Conservation (phyloP, 1,284 basidiomycete species). For the Cryptococcus deneoformans region DNA sequence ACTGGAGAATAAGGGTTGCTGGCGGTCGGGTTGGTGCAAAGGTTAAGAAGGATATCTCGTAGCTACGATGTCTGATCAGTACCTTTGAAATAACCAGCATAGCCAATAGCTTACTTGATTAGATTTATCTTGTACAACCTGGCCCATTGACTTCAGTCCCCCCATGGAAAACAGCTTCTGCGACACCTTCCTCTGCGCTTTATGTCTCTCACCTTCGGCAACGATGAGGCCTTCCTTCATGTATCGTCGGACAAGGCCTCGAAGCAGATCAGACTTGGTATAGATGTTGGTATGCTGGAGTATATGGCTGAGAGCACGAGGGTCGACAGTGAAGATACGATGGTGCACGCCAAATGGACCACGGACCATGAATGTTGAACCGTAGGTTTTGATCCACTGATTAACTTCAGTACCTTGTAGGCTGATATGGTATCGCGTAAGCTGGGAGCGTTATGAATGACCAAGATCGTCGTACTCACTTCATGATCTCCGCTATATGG, state of each 20-base stretch:
- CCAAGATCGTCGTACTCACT: slow-evolving; percentile 1
- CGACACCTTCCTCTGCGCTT: slow-evolving; percentile 18
- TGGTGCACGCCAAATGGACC: slow-evolving; percentile 21
- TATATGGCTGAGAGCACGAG: slow-evolving; percentile 21
- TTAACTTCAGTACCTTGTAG: slow-evolving; percentile 4
- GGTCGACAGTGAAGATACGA: slow-evolving; percentile 26
- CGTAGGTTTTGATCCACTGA: slow-evolving; percentile 13
- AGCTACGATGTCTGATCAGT: slow-evolving; percentile 9
- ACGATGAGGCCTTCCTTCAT: slow-evolving; percentile 25
- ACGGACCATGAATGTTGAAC: slow-evolving; percentile 18
- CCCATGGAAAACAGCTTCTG: too few species aligned
- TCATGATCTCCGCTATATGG: slow-evolving; percentile 5
- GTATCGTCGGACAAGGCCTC: slow-evolving; percentile 19
- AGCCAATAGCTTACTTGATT: slow-evolving; percentile 15
- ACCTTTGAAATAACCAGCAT: neutral
- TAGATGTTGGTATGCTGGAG: slow-evolving; percentile 18
- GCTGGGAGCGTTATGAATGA: neutral
- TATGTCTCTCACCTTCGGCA: slow-evolving; percentile 28
- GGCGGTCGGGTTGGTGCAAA: slow-evolving; percentile 6
- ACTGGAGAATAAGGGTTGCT: slow-evolving; percentile 8
- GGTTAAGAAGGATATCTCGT: slow-evolving; percentile 15
- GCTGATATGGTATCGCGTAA: neutral
- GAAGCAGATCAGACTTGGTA: slow-evolving; percentile 18
- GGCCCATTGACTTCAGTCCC: slow-evolving; percentile 17
- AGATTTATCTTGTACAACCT: slow-evolving; percentile 20